Percentiles rank a stretch among this genome's conserved stretches.
These are phyloP conservation scores for Aspergillus nanangensis DNA, from an alignment of 495 filamentous ascomycete species.

Conservation along the genomic window DNA sequence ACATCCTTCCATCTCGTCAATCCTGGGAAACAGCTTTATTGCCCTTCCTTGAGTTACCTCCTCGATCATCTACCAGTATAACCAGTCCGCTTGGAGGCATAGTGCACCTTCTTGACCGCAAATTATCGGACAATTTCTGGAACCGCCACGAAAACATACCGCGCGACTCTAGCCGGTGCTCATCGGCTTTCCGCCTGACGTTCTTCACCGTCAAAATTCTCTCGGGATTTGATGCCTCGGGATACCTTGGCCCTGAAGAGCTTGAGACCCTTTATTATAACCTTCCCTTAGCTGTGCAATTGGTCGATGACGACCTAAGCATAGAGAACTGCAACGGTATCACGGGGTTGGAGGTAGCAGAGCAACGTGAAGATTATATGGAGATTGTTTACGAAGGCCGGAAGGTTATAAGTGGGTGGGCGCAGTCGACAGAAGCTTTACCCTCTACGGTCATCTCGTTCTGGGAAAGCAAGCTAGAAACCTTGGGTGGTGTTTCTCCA, in stretches of 20 bases:
- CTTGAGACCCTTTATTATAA: constrained; percentile 39
- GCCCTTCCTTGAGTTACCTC: constrained; percentile 52
- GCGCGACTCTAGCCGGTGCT: constrained; percentile 64
- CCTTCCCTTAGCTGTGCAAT: constrained; percentile 49
- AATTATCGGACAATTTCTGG: constrained; percentile 22
- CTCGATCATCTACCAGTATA: constrained; percentile 62
- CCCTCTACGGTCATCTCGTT: constrained; percentile 23
- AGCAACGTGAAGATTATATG: constrained; percentile 55
- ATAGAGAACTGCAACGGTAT: constrained; percentile 54
- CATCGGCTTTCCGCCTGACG: constrained; percentile 68
- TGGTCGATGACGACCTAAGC: constrained; percentile 61
- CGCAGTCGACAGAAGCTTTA: constrained; percentile 25
- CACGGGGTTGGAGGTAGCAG: constrained; percentile 39
- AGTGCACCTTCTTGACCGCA: constrained; percentile 56
- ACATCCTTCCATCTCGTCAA: constrained; percentile 43
- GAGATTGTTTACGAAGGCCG: constrained; percentile 57
- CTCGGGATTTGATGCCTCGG: constrained; percentile 22
- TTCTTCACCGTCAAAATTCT: constrained; percentile 60
- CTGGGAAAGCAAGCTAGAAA: constrained; percentile 35
- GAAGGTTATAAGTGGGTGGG: constrained; percentile 45
- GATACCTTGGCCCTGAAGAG: constrained; percentile 25
- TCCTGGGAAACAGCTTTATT: constrained; percentile 52
- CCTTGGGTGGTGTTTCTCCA: constrained; percentile 25
- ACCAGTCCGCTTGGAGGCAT: constrained; percentile 67
- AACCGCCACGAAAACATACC: constrained; percentile 27